Evolutionary conservation across 495 filamentous ascomycete species (phyloP).

Genomic region (Staphylotrichum longicolle): DNA sequence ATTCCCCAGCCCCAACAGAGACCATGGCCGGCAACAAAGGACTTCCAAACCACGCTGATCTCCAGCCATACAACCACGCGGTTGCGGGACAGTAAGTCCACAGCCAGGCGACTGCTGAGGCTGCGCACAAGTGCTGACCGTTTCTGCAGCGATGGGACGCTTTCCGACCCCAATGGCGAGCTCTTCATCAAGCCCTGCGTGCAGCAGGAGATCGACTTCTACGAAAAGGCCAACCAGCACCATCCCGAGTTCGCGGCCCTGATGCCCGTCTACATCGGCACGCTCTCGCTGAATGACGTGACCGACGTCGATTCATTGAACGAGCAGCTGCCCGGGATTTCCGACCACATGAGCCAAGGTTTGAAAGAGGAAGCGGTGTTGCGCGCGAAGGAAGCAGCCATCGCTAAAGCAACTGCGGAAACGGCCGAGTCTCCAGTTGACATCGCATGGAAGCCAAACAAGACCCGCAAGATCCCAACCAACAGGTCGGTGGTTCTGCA

Average conservation of each 20-base stretch:
- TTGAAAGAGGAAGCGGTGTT: conserved; percentile 42
- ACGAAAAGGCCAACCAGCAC: conserved; percentile 63
- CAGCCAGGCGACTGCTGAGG: neutral
- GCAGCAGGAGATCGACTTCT: conserved; percentile 81
- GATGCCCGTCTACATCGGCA: conserved; percentile 85
- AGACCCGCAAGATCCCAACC: conserved; percentile 61
- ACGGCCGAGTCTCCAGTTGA: conserved; percentile 26
- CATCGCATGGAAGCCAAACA: conserved; percentile 39
- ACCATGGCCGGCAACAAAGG: conserved; percentile 34
- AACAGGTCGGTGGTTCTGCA: conserved; percentile 80
- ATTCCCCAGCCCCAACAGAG: neutral
- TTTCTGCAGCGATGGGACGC: conserved; percentile 74
- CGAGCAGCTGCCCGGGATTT: conserved; percentile 48
- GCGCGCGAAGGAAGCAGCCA: conserved; percentile 29
- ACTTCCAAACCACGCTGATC: conserved; percentile 51
- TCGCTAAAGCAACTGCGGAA: conserved; percentile 31
- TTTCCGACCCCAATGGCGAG: conserved; percentile 78
- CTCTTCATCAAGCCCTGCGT: conserved; percentile 96
- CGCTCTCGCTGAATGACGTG: conserved; percentile 55
- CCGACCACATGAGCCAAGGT: conserved; percentile 42
- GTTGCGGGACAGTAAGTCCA: conserved; percentile 90
- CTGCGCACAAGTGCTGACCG: conserved; percentile 3
- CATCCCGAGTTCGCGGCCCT: conserved; percentile 72
- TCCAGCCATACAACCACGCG: conserved; percentile 72
- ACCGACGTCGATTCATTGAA: conserved; percentile 48